These are phyloP conservation scores for Botrytis medusae DNA, from an alignment of 2,329 filamentous ascomycete species.

Conservation along the genomic window DNA sequence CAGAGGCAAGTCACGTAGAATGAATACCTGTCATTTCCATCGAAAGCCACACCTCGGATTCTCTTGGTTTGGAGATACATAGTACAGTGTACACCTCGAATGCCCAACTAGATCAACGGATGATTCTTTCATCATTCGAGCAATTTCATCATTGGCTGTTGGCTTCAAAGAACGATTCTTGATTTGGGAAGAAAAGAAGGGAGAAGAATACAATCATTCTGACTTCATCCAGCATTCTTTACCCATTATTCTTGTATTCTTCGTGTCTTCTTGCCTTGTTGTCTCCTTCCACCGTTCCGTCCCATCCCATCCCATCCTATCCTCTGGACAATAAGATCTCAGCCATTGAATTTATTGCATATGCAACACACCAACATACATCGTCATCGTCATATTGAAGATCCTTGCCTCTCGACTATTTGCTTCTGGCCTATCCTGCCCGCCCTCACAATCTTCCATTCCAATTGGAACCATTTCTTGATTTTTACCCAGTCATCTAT, in stretches of 20 bases:
- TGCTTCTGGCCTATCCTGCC: neutral
- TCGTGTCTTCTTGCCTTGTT: neutral
- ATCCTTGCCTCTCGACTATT: neutral
- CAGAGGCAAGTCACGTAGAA: neutral
- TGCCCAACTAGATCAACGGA: too few species aligned
- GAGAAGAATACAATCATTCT: neutral
- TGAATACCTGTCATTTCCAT: too few species aligned
- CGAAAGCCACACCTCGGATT: neutral
- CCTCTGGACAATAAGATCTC: neutral
- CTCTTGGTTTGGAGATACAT: too few species aligned
- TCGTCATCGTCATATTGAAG: constrained; percentile 23
- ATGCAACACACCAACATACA: neutral
- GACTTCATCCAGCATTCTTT: neutral
- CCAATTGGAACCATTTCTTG: neutral
- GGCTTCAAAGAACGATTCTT: neutral
- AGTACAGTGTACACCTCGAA: too few species aligned
- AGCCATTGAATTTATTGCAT: neutral
- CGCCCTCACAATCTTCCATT: too few species aligned
- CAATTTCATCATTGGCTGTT: too few species aligned
- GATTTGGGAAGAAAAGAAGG: neutral
- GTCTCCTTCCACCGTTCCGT: neutral
- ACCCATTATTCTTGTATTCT: neutral
- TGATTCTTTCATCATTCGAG: too few species aligned
- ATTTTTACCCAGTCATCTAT: neutral
- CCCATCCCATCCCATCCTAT: too few species aligned